Evolutionary conservation across 192 early-diverging fungal species (phyloP).

Genomic region (Linnemannia zychae): DNA sequence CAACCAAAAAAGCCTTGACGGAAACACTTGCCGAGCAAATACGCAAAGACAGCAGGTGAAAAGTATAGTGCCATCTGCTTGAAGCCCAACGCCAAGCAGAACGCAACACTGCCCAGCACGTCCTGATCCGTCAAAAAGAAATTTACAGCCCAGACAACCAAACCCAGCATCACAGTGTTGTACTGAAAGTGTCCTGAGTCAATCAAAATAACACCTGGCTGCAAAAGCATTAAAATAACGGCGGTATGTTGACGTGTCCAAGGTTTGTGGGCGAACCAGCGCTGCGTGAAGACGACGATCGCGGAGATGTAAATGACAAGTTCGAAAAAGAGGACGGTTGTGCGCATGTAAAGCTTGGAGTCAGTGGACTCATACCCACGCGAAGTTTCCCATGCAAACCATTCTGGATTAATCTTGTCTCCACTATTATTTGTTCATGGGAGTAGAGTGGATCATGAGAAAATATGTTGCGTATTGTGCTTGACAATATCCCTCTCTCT

Average conservation of each 20-base stretch:
- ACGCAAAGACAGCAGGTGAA: constrained; percentile 92
- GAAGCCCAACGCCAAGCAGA: constrained; percentile 88
- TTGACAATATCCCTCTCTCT: neutral
- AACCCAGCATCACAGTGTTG: constrained; percentile 97
- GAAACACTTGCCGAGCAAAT: constrained; percentile 84
- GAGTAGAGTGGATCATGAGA: neutral
- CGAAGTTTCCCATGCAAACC: constrained; percentile 90
- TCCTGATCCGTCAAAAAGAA: constrained; percentile 73
- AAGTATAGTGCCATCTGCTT: constrained; percentile 99
- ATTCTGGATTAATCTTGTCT: constrained; percentile 78
- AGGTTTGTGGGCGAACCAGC: constrained; percentile 55
- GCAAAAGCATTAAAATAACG: constrained; percentile 77
- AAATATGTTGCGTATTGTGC: neutral
- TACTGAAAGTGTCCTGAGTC: constrained; percentile 99
- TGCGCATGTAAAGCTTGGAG: constrained; percentile 93
- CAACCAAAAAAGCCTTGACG: constrained; percentile 51
- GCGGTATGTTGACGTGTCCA: constrained; percentile 56
- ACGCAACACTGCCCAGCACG: constrained; percentile 81
- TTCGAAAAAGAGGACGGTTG: constrained; percentile 83
- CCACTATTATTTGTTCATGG: constrained; percentile 66
- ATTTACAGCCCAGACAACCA: constrained; percentile 82
- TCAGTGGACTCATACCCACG: constrained; percentile 83
- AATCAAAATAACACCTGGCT: constrained; percentile 91
- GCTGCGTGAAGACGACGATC: constrained; percentile 73
- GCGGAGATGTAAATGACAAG: constrained; percentile 83